Percentiles rank a stretch among this genome's conserved stretches.
Evolutionary conservation across 176 grass and related monocot species (phyloP).

Genomic region (Stipa capillata): DNA sequence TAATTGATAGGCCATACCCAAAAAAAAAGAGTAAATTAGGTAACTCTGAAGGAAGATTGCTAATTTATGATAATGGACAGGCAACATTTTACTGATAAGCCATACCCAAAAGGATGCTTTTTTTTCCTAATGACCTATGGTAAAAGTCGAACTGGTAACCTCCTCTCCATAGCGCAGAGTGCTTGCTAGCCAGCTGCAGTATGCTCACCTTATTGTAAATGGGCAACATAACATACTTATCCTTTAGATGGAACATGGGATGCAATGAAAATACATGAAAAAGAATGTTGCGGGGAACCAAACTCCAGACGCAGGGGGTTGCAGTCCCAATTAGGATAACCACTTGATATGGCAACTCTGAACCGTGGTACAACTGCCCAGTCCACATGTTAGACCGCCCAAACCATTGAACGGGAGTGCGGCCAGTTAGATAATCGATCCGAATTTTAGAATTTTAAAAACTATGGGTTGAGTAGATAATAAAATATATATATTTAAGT

Average conservation of each 20-base stretch:
- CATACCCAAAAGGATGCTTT: neutral
- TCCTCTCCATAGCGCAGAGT: neutral
- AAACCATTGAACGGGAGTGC: neutral
- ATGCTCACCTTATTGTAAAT: neutral
- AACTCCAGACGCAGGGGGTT: neutral
- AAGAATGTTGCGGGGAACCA: neutral
- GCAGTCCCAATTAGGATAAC: too few relatives aligned
- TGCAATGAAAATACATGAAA: neutral
- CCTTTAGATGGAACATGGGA: neutral
- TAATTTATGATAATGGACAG: neutral
- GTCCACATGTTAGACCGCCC: neutral
- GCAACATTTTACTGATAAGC: neutral
- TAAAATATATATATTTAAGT: neutral
- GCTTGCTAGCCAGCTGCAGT: neutral
- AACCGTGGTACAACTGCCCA: neutral
- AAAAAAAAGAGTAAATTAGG: neutral
- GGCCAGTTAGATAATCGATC: neutral
- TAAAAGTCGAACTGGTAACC: neutral
- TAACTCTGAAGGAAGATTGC: neutral
- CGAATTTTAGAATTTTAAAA: neutral
- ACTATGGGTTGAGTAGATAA: too few relatives aligned
- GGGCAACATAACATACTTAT: neutral
- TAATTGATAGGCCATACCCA: neutral
- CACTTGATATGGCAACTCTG: neutral
- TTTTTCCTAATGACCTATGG: neutral